These are phyloP conservation scores for Sugiyamaella floridensis DNA, from an alignment of 805 yeast species.

Conservation along the genomic window DNA sequence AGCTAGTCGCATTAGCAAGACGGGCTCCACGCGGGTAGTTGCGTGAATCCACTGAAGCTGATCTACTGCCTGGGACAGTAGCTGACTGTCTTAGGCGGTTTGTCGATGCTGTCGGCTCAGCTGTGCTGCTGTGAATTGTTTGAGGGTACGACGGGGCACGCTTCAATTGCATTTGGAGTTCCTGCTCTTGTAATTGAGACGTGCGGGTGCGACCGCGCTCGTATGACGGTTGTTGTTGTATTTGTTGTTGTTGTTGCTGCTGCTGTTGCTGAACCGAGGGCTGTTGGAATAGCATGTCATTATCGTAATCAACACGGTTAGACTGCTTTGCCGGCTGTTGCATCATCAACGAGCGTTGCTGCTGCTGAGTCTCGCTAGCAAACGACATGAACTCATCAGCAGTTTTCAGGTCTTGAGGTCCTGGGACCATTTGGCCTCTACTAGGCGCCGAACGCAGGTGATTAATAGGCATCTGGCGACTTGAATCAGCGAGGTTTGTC, in stretches of 20 bases:
- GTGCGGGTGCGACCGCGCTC: neutral
- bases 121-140: neutral
- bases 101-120: neutral
- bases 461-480: too few species aligned
- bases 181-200: neutral
- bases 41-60: constrained; percentile 1
- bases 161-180: neutral
- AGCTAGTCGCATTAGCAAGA: neutral
- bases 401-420: neutral
- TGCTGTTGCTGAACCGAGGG: constrained; percentile 12
- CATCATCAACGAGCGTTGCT: constrained; percentile 9
- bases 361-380: constrained; percentile 16
- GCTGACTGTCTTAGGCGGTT: neutral
- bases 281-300: constrained; percentile 11
- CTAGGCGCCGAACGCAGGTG: too few species aligned
- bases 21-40: neutral
- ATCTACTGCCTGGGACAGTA: neutral
- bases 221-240: constrained; percentile 4
- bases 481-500: too few species aligned
- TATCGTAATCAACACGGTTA: too few species aligned
- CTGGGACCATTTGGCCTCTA: neutral
- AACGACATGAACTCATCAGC: constrained; percentile 10
- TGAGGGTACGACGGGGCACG: neutral
- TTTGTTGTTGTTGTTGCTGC: constrained; percentile 11
- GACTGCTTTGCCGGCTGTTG: neutral